A percentile compares a stretch with the other conserved stretches of the same genome.
Conservation (phyloP, 306 rosid genomes). For the Glycine latifolia region DNA sequence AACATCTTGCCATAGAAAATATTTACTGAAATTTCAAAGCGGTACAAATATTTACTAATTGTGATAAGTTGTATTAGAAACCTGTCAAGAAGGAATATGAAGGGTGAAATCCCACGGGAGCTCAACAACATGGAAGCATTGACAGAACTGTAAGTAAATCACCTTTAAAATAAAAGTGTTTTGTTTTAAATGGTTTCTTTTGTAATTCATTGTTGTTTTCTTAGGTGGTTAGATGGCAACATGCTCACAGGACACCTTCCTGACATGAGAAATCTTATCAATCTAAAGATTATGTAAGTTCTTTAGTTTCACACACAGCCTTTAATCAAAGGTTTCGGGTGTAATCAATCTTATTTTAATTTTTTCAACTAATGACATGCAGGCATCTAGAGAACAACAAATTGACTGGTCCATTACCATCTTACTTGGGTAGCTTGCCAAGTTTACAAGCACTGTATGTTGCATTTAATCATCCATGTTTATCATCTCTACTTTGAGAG, state of each 20-base stretch:
- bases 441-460: slow-evolving; percentile 87
- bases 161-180: slow-evolving; percentile 15
- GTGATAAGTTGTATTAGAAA: slow-evolving; percentile 56
- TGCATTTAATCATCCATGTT: slow-evolving; percentile 38
- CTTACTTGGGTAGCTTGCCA: slow-evolving; percentile 82
- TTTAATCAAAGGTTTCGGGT: neutral
- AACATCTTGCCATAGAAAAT: slow-evolving; percentile 34
- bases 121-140: slow-evolving; percentile 76
- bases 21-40: slow-evolving; percentile 33
- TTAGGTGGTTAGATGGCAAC: slow-evolving; percentile 89
- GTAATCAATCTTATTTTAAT: slow-evolving; percentile 5
- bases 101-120: slow-evolving; percentile 77
- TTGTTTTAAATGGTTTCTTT: slow-evolving; percentile 15
- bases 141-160: slow-evolving; percentile 77
- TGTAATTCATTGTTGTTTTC: slow-evolving; percentile 37
- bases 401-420: slow-evolving; percentile 76
- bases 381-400: slow-evolving; percentile 96
- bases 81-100: slow-evolving; percentile 69
- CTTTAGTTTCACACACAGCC: slow-evolving; percentile 27
- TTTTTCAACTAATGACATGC: slow-evolving; percentile 46
- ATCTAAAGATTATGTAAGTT: slow-evolving; percentile 88
- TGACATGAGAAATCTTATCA: slow-evolving; percentile 83
- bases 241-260: slow-evolving; percentile 79
- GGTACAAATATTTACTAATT: slow-evolving; percentile 20
- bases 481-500: slow-evolving; percentile 11